These are phyloP conservation scores for Metschnikowia koreensis DNA, from an alignment of 805 yeast genomes.

Conservation along the genomic window DNA sequence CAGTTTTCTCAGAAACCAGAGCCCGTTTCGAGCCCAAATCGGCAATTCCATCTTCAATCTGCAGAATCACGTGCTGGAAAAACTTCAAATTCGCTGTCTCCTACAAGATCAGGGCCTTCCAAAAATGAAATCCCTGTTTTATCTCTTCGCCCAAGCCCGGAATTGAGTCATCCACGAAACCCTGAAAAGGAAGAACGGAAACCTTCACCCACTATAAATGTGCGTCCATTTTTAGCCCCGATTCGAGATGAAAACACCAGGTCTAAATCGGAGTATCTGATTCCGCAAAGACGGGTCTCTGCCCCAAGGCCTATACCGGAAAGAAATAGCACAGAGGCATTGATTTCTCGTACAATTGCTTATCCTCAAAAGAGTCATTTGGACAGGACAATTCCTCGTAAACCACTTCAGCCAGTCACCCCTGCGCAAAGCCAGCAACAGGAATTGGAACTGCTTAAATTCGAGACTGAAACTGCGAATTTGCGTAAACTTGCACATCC, in stretches of 20 bases:
- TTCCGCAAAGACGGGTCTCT: neutral
- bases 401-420: neutral
- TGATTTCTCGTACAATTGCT: neutral
- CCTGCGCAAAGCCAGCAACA: neutral
- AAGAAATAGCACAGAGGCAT: neutral
- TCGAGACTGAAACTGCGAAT: neutral
- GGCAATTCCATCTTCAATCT: neutral
- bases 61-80: neutral
- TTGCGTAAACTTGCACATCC: neutral
- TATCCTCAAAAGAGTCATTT: neutral
- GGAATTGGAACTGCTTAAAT: neutral
- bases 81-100: neutral
- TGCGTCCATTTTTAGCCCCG: slow-evolving; percentile 11
- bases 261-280: neutral
- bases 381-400: neutral
- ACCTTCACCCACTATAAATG: slow-evolving; percentile 8
- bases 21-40: neutral
- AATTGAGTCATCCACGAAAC: neutral
- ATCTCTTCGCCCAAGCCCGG: neutral
- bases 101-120: neutral
- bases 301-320: neutral
- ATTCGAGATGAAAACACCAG: slow-evolving; percentile 5
- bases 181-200: neutral
- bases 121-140: neutral
- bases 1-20: neutral